phyloP scores from a whole-genome alignment of 306 rosid species.

The Prunus mongolica region DNA sequence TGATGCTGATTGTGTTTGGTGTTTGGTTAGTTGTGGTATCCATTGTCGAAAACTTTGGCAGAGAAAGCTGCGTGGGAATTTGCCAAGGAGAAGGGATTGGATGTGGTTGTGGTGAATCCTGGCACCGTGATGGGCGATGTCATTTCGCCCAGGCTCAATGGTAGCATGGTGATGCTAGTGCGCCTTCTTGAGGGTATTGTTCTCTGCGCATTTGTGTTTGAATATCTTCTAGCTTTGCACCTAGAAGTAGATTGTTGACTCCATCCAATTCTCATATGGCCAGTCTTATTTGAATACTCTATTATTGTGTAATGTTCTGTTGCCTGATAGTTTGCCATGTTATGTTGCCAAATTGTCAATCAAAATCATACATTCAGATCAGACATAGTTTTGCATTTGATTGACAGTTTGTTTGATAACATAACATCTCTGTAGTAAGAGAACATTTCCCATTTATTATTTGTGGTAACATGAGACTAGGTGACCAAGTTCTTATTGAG shows the following conservation, averaged over 20 bases:
- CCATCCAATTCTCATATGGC: no score
- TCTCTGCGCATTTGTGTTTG: background rate
- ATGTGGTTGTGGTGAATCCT: constrained; percentile 87
- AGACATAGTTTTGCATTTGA: no score
- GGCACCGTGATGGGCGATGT: constrained; percentile 89
- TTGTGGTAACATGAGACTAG: background rate
- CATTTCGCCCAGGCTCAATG: constrained; percentile 71
- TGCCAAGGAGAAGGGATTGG: constrained; percentile 71
- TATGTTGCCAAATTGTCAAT: background rate
- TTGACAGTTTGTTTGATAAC: background rate
- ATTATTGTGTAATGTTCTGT: background rate
- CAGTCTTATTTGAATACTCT: background rate
- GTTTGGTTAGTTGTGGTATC: constrained; percentile 72
- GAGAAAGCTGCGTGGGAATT: constrained; percentile 93
- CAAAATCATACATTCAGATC: background rate
- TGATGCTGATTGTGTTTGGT: constrained; percentile 6
- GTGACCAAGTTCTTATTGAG: background rate
- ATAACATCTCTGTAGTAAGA: background rate
- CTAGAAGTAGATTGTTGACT: background rate
- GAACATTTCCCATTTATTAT: background rate
- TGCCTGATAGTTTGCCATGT: background rate
- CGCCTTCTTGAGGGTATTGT: constrained; percentile 71
- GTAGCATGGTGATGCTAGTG: constrained; percentile 77
- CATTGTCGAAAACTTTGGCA: constrained; percentile 76
- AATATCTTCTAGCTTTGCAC: background rate